A percentile compares a stretch with the other conserved stretches of the same genome.
Conservation (phyloP, 176 grass and related monocot genomes). For the Ensete ventricosum region DNA sequence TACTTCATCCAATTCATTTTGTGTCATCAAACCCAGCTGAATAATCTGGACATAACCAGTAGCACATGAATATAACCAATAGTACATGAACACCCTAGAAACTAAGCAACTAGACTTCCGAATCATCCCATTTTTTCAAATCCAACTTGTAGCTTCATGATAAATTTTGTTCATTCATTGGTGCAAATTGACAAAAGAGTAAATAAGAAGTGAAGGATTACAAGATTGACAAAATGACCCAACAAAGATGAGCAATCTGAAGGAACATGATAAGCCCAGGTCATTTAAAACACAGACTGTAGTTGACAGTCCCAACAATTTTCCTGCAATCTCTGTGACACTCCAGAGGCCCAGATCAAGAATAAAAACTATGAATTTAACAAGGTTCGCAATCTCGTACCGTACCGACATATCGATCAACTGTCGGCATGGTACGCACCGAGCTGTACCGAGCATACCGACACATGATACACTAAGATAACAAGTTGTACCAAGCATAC, state of each 20-base stretch:
- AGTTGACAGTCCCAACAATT: no score
- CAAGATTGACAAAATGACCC: neutral
- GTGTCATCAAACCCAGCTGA: conserved; percentile 67
- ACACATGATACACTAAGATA: no score
- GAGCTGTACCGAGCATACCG: no score
- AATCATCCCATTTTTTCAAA: neutral
- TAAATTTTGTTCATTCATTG: neutral
- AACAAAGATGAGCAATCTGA: neutral
- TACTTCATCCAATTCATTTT: conserved; percentile 76
- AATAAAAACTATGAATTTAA: no score
- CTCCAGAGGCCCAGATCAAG: no score
- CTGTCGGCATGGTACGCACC: no score
- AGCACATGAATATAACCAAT: neutral
- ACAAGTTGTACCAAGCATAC: no score
- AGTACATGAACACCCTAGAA: neutral
- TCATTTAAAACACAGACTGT: no score
- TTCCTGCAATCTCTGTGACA: neutral
- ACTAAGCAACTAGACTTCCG: neutral
- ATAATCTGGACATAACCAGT: conserved; percentile 51
- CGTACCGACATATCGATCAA: no score
- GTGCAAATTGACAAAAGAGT: neutral
- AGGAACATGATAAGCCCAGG: neutral
- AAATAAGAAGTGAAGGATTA: neutral
- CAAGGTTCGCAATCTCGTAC: no score
- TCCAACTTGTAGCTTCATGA: neutral